Conservation (phyloP, 1,139 yeast species). For the Zygosaccharomyces sapae region DNA sequence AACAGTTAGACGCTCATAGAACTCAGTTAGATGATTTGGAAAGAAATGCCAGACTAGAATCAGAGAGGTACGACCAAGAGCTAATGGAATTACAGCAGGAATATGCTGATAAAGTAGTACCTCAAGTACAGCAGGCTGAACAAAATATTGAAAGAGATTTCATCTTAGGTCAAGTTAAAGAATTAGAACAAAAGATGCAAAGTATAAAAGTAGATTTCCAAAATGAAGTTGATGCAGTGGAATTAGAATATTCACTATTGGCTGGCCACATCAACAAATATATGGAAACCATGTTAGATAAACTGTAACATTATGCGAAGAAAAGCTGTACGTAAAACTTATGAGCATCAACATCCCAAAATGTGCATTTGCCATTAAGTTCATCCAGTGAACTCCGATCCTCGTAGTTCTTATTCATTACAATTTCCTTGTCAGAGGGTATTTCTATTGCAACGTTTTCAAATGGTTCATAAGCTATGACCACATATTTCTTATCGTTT, state of each 20-base stretch:
- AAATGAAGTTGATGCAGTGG: slow-evolving; percentile 27
- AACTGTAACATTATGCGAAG: slow-evolving; percentile 15
- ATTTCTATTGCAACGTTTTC: slow-evolving; percentile 55
- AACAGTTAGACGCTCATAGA: slow-evolving; percentile 27
- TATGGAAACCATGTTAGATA: slow-evolving; percentile 27
- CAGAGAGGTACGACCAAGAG: slow-evolving; percentile 21
- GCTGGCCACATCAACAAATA: slow-evolving; percentile 30
- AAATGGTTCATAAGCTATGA: slow-evolving; percentile 61
- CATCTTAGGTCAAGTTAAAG: slow-evolving; percentile 24
- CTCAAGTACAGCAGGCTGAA: slow-evolving; percentile 27
- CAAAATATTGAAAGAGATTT: slow-evolving; percentile 26
- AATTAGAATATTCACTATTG: slow-evolving; percentile 29
- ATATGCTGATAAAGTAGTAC: slow-evolving; percentile 28
- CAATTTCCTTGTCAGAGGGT: slow-evolving; percentile 40
- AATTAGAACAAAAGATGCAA: slow-evolving; percentile 24
- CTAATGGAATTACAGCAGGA: slow-evolving; percentile 21
- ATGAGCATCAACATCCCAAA: slow-evolving; percentile 26
- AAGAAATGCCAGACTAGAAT: slow-evolving; percentile 18
- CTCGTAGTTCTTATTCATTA: slow-evolving; percentile 12
- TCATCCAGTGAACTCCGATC: slow-evolving; percentile 22
- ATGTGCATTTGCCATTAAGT: slow-evolving; percentile 26
- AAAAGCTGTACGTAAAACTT: slow-evolving; percentile 29
- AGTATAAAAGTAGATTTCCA: slow-evolving; percentile 21
- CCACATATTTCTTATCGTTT: slow-evolving; percentile 47
- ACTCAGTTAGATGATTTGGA: slow-evolving; percentile 20